Percentiles rank a stretch among this genome's conserved stretches.
Evolutionary conservation across 306 rosid species (phyloP).

Genomic region (peach (Prunus persica)): Prunus_persica_NCBIv2 NC_034013.1:11776501-11777000

Average conservation of each 20-base stretch:
- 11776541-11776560: too few species aligned
- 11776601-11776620: background rate
- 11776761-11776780: conserved; percentile 13
- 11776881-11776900: background rate
- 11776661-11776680: background rate
- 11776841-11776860: background rate
- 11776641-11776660: background rate
- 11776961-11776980: background rate
- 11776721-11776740: conserved; percentile 20
- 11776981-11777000: background rate
- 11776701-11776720: conserved; percentile 4
- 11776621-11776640: background rate
- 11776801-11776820: background rate
- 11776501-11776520: too few species aligned
- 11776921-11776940: background rate
- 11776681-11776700: too few species aligned
- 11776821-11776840: background rate
- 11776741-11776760: conserved; percentile 20
- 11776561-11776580: too few species aligned
- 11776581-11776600: too few species aligned
- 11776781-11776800: conserved; percentile 1
- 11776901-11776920: background rate
- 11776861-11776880: conserved; percentile 18
- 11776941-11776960: conserved; percentile 3
- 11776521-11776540: too few species aligned